A percentile compares a stretch with the other conserved stretches of the same genome.
phyloP scores from a whole-genome alignment of 2,329 filamentous ascomycete genomes.

The Grosmannia serpens region DNA sequence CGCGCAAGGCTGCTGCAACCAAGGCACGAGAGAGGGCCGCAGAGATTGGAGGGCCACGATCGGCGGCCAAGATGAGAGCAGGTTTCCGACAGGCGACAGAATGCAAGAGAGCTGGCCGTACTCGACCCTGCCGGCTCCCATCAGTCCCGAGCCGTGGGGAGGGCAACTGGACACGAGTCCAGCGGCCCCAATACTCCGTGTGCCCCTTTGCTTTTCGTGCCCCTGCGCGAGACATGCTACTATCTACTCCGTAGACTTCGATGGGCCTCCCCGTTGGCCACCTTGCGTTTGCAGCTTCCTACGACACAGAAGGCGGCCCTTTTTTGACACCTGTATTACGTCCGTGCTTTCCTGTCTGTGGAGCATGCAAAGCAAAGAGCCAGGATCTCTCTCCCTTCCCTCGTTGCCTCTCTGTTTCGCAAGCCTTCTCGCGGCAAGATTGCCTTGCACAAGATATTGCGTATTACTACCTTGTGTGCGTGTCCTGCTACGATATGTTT shows the following conservation, averaged over 20 bases:
- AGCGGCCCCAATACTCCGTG: too few relatives aligned
- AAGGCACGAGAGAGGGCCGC: not conserved
- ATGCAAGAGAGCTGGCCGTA: too few relatives aligned
- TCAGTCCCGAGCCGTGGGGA: too few relatives aligned
- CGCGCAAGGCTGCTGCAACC: not conserved
- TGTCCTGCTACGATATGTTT: not conserved
- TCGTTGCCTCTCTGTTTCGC: not conserved
- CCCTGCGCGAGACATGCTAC: not conserved
- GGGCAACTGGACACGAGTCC: too few relatives aligned
- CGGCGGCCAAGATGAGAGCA: not conserved
- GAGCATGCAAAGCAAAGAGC: not conserved
- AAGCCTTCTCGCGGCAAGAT: not conserved
- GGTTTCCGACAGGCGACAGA: too few relatives aligned
- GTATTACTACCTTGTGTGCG: not conserved
- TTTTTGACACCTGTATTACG: not conserved
- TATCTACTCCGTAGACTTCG: not conserved
- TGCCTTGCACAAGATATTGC: not conserved
- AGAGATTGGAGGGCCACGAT: not conserved
- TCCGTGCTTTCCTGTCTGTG: not conserved
- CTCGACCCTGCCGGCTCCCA: too few relatives aligned
- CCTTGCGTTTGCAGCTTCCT: not conserved
- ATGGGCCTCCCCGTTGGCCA: not conserved
- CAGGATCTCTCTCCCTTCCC: not conserved
- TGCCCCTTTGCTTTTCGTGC: not conserved
- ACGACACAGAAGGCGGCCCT: not conserved